phyloP scores from a whole-genome alignment of 1,284 basidiomycete species.

The Melanopsichium pennsylvanicum region DNA sequence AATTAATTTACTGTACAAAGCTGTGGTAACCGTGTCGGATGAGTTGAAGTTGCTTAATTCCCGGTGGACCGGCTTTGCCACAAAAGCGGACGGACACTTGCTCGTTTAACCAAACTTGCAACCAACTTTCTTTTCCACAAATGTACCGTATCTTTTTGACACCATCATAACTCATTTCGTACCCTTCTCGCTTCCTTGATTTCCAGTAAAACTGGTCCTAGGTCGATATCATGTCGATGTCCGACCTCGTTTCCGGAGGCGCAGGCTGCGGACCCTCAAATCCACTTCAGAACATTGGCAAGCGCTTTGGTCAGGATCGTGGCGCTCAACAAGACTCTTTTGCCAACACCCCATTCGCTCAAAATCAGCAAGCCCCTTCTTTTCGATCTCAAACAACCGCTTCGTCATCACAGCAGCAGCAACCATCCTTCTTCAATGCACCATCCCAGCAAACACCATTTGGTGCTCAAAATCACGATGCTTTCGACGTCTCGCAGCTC shows the following conservation, averaged over 20 bases:
- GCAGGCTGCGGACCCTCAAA: conserved; percentile 63
- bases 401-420: conserved; percentile 21
- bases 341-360: conserved; percentile 2
- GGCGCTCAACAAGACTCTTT: conserved; percentile 53
- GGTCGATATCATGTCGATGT: conserved; percentile 62
- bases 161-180: neutral
- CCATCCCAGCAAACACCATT: conserved; percentile 19
- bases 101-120: no score
- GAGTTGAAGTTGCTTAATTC: neutral
- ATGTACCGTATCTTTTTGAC: no score
- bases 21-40: no score
- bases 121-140: no score
- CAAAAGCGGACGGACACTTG: conserved; percentile 20
- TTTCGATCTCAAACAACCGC: conserved; percentile 20
- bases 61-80: conserved; percentile 25
- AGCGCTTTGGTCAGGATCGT: conserved; percentile 62
- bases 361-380: conserved; percentile 9
- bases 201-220: no score
- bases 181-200: neutral
- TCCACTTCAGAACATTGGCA: conserved; percentile 60
- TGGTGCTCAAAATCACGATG: conserved; percentile 19
- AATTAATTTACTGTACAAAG: no score
- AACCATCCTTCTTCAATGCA: conserved; percentile 42
- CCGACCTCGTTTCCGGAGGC: conserved; percentile 60
- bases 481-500: conserved; percentile 52